Base-by-base conservation (phyloP, 2,329 filamentous ascomycete species). In the Berkeleyomyces basicola region DNA sequence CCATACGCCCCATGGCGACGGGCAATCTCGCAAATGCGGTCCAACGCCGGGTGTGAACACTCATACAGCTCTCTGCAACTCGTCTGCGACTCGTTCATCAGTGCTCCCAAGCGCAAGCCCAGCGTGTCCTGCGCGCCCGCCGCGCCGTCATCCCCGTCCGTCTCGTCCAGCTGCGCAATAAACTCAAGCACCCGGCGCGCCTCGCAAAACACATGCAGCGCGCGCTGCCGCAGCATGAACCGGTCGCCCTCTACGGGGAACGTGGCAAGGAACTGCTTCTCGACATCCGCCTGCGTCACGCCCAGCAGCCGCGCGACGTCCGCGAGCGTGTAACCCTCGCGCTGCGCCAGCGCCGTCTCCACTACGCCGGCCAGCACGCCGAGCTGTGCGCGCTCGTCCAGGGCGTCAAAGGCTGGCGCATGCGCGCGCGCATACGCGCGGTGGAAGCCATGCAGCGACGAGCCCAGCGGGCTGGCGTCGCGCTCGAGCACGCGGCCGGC, bases 31-130 rank as follows among this genome's bases (percentile, higher is more conserved):
- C 92, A 97, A 44, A 99, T 81, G 66, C 88, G 80, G 72, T 99
- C 92, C n/a, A 97, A 82, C 73, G 97, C 91, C 0, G 88, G 84
- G 69, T 89, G 95, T 69, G 87, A 93, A 76, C 92, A 97, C 70
- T 96, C 89, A 74, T 93, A 99, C 3, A 88, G 74, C 14, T 91
- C 86, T 61, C 89, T 82, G 73, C 92, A 97, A 6, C 88, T 95
- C 49, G 83, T 82, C 71, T 99, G 93, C 0, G 91, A 96, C 68
- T 86, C 82, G 73, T 96, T 96, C 78, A 99, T 84, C 10, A 97
- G 78, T 51, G 82, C 82, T 37, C 93, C 93, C 0, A 99, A 83
- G 60, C 81, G 78, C 58, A 77, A 74, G 70, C 91, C 85, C 33
- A 55, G 33, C 31, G 11, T 14, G 31, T 31, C 23, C 23, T 23